Evolutionary conservation across 1,139 yeast genomes (phyloP).

Genomic region (Blastobotrys elegans): DNA sequence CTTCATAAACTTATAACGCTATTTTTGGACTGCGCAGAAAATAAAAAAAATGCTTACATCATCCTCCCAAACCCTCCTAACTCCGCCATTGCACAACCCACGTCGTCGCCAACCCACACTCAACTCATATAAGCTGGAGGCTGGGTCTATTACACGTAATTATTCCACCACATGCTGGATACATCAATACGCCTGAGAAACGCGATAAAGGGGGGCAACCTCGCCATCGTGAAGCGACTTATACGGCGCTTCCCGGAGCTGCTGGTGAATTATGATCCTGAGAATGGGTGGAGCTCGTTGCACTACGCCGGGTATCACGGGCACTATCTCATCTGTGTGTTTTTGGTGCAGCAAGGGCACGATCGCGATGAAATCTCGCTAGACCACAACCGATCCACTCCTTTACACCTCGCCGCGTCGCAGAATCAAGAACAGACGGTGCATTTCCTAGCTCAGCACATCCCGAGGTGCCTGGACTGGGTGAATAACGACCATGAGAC

Average conservation of each 20-base stretch:
- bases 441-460: constrained; percentile 75
- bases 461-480: constrained; percentile 61
- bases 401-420: constrained; percentile 68
- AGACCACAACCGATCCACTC: constrained; percentile 66
- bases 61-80: no score
- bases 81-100: no score
- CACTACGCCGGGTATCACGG: constrained; percentile 87
- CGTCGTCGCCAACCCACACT: no score
- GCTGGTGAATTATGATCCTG: constrained; percentile 65
- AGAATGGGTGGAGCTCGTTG: constrained; percentile 82
- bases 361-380: constrained; percentile 45
- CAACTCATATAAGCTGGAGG: no score
- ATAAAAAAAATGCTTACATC: no score
- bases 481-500: constrained; percentile 54
- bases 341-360: constrained; percentile 46
- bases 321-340: constrained; percentile 68
- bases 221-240: constrained; percentile 66
- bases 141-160: no score
- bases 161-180: no score
- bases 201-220: constrained; percentile 68
- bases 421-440: constrained; percentile 75
- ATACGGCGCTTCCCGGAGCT: constrained; percentile 70
- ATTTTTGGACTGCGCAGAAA: no score
- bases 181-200: constrained; percentile 53
- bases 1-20: no score